Percentiles rank a stretch among this genome's conserved stretches.
Conservation (phyloP, 2,329 filamentous ascomycete species). For the Neonectria ditissima region DNA sequence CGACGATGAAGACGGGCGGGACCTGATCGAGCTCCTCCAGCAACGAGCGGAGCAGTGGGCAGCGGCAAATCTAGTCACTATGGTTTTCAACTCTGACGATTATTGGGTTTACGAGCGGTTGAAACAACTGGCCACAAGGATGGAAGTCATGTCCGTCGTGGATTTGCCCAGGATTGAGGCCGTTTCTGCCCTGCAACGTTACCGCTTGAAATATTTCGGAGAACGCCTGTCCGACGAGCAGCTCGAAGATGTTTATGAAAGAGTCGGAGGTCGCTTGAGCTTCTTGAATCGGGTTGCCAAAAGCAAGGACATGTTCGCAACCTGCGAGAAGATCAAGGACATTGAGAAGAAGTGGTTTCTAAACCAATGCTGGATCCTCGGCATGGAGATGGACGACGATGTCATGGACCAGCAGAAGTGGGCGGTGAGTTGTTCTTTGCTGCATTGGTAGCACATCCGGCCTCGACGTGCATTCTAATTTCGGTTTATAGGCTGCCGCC, state of each 20-base stretch:
- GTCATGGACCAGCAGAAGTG: conserved; percentile 99
- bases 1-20: conserved; percentile 92
- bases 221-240: conserved; percentile 67
- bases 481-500: conserved; percentile 74
- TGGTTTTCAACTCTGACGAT: conserved; percentile 96
- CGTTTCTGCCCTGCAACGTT: conserved; percentile 79
- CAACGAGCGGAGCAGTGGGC: conserved; percentile 98
- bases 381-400: conserved; percentile 88
- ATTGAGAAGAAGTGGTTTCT: conserved; percentile 82
- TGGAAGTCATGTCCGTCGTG: conserved; percentile 90
- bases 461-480: conserved; percentile 17
- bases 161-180: conserved; percentile 86
- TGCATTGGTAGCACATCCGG: not conserved
- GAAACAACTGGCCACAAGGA: conserved; percentile 90
- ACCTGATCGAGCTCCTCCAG: conserved; percentile 93
- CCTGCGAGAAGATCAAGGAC: conserved; percentile 79
- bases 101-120: conserved; percentile 98
- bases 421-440: conserved; percentile 69
- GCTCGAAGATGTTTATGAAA: conserved; percentile 84
- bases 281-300: conserved; percentile 94
- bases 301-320: conserved; percentile 80
- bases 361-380: conserved; percentile 81
- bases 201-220: conserved; percentile 81
- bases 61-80: conserved; percentile 87
- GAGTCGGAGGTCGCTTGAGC: conserved; percentile 87